Percentiles rank a stretch among this genome's conserved stretches.
phyloP scores from a whole-genome alignment of 2,329 filamentous ascomycete species.

The Fusarium chlamydosporum region DNA sequence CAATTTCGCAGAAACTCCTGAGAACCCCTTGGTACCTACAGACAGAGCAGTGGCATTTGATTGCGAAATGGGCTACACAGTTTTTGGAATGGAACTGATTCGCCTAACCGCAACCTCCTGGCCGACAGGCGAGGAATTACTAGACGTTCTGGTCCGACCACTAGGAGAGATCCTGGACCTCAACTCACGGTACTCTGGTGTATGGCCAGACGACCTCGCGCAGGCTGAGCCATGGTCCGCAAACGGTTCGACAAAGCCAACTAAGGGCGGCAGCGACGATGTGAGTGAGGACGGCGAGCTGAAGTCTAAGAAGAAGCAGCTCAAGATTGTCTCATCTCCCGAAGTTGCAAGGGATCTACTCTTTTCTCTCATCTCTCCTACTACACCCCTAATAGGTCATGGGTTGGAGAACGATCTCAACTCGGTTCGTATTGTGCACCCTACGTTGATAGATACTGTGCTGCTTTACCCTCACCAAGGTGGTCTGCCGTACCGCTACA shows the following conservation, averaged over 20 bases:
- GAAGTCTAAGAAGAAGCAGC: slow-evolving; percentile 56
- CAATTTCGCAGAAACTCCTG: slow-evolving; percentile 84
- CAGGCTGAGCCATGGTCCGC: slow-evolving; percentile 72
- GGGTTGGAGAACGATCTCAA: slow-evolving; percentile 97
- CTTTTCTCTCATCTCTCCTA: slow-evolving; percentile 79
- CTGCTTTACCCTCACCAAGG: slow-evolving; percentile 83
- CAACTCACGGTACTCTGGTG: slow-evolving; percentile 92
- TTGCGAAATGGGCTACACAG: slow-evolving; percentile 98
- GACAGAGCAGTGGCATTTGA: slow-evolving; percentile 85
- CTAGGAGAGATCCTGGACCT: slow-evolving; percentile 88
- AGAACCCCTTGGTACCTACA: slow-evolving; percentile 66
- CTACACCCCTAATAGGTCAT: slow-evolving; percentile 90
- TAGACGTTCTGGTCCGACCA: slow-evolving; percentile 89
- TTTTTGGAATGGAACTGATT: slow-evolving; percentile 87
- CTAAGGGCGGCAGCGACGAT: slow-evolving; percentile 46
- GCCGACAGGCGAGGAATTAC: slow-evolving; percentile 79
- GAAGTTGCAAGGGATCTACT: slow-evolving; percentile 81
- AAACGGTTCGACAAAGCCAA: slow-evolving; percentile 44
- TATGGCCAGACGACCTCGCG: slow-evolving; percentile 82
- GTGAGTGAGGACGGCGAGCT: slow-evolving; percentile 52
- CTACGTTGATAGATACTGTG: slow-evolving; percentile 86
- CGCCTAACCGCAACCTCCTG: slow-evolving; percentile 90
- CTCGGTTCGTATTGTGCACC: slow-evolving; percentile 85
- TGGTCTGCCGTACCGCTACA: slow-evolving; percentile 82
- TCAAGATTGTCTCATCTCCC: slow-evolving; percentile 84